A percentile compares a stretch with the other conserved stretches of the same genome.
Conservation (phyloP, 2,329 filamentous ascomycete genomes). For the Thelonectria rubi region DNA sequence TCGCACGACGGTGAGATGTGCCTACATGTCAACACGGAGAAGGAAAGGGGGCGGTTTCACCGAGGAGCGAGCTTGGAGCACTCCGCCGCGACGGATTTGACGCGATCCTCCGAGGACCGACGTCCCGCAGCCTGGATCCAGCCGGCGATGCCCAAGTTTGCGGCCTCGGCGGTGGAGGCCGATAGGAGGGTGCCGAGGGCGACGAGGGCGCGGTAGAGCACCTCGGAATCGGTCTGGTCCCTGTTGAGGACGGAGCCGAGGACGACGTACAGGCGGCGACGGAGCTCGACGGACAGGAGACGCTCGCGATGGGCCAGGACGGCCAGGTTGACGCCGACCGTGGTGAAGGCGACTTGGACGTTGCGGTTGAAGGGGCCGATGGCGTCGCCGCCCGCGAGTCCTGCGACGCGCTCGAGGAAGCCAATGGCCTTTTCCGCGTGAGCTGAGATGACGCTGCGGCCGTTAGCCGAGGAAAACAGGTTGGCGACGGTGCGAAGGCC, state of each 20-base stretch:
- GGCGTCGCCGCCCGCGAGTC: conserved; percentile 56
- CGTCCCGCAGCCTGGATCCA: conserved; percentile 56
- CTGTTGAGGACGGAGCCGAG: conserved; percentile 68
- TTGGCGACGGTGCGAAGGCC: conserved; percentile 83
- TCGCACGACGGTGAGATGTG: conserved; percentile 1
- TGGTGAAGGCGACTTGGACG: conserved; percentile 82
- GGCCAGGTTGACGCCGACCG: conserved; percentile 84
- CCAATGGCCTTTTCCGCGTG: conserved; percentile 65
- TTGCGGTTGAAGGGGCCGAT: conserved; percentile 75
- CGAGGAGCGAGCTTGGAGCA: conserved; percentile 49
- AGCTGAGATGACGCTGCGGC: conserved; percentile 71
- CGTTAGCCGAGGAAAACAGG: conserved; percentile 78
- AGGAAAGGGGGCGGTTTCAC: conserved; percentile 6
- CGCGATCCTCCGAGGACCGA: conserved; percentile 56
- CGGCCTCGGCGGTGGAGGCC: conserved; percentile 57
- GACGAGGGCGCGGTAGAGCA: conserved; percentile 82
- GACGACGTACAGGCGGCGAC: conserved; percentile 63
- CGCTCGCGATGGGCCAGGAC: conserved; percentile 69
- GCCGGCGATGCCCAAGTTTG: conserved; percentile 51
- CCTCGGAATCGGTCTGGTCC: conserved; percentile 79
- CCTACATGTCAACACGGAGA: neutral
- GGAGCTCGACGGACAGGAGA: conserved; percentile 47
- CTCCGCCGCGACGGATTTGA: conserved; percentile 59
- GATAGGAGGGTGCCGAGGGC: conserved; percentile 79
- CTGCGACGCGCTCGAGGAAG: conserved; percentile 70